Evolutionary conservation across 371 early-diverging fungal species (phyloP).

Genomic region (Mucor plumbeus): DNA sequence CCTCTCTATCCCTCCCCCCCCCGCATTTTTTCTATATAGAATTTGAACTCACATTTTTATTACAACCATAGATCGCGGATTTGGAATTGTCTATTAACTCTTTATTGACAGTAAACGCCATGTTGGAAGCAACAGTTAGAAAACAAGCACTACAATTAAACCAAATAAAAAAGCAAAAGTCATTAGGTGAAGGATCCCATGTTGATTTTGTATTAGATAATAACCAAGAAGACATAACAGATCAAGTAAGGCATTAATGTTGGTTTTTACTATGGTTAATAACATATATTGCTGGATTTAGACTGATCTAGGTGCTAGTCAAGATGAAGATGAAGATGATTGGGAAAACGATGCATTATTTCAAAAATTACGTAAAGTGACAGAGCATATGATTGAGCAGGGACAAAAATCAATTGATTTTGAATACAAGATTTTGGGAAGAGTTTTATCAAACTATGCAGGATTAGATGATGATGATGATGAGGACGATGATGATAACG

Average conservation of each 20-base stretch:
- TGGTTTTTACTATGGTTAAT: too few relatives aligned
- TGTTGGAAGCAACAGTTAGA: slow-evolving; percentile 56
- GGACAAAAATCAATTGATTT: slow-evolving; percentile 48
- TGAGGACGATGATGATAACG: slow-evolving; percentile 5
- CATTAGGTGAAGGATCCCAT: slow-evolving; percentile 1
- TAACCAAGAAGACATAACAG: slow-evolving; percentile 1
- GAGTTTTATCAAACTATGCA: slow-evolving; percentile 43
- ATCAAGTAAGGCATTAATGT: background rate
- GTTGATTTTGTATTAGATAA: slow-evolving; percentile 8
- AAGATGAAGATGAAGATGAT: slow-evolving; percentile 32
- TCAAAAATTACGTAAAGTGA: slow-evolving; percentile 41
- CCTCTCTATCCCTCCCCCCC: background rate
- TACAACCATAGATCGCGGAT: slow-evolving; percentile 50
- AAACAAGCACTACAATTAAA: slow-evolving; percentile 55
- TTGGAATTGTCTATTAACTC: slow-evolving; percentile 59
- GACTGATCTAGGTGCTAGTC: background rate
- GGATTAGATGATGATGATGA: slow-evolving; percentile 18
- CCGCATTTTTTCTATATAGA: slow-evolving; percentile 1
- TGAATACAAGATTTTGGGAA: slow-evolving; percentile 45
- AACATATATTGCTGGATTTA: background rate
- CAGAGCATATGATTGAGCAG: slow-evolving; percentile 46
- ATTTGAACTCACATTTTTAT: background rate
- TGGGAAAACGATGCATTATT: slow-evolving; percentile 54
- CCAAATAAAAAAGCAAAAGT: slow-evolving; percentile 41
- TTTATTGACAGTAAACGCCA: slow-evolving; percentile 53